A percentile compares a stretch with the other conserved stretches of the same genome.
phyloP scores from a whole-genome alignment of 2,329 filamentous ascomycete genomes.

The Blumeriella jaapii region DNA sequence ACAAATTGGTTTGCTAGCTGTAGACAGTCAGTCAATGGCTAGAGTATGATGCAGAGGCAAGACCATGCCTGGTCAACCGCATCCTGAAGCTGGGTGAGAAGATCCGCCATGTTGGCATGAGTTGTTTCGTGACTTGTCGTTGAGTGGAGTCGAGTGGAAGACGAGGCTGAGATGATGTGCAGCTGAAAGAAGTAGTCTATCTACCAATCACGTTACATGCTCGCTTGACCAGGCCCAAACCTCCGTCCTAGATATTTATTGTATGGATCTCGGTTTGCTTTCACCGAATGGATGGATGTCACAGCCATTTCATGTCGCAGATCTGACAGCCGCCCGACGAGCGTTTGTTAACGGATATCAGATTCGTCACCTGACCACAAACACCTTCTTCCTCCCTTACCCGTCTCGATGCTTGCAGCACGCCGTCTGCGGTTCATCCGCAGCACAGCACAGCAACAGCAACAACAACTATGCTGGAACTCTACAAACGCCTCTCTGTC shows the following conservation, averaged over 20 bases:
- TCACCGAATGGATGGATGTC: too few species aligned
- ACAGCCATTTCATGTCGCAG: too few species aligned
- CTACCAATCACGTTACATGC: too few species aligned
- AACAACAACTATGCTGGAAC: conserved; percentile 15
- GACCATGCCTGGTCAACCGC: conserved; percentile 61
- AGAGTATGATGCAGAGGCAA: background rate
- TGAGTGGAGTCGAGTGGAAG: conserved; percentile 2
- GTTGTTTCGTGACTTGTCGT: too few species aligned
- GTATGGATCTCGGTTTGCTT: background rate
- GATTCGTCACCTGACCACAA: conserved; percentile 4
- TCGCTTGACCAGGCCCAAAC: too few species aligned
- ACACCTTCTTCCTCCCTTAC: conserved; percentile 2
- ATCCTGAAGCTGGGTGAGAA: conserved; percentile 75
- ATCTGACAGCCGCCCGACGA: too few species aligned
- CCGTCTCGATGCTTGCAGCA: conserved; percentile 16
- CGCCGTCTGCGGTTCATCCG: conserved; percentile 14
- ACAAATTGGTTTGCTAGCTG: conserved; percentile 60
- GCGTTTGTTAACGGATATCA: background rate
- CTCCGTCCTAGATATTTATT: background rate
- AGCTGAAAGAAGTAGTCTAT: too few species aligned
- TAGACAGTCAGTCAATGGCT: conserved; percentile 5
- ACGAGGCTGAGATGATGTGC: conserved; percentile 12
- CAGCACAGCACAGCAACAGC: conserved; percentile 12
- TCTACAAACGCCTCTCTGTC: conserved; percentile 17
- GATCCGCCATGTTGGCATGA: conserved; percentile 51